These are phyloP conservation scores for Lindgomyces ingoldianus DNA, from an alignment of 495 filamentous ascomycete genomes.

Conservation along the genomic window DNA sequence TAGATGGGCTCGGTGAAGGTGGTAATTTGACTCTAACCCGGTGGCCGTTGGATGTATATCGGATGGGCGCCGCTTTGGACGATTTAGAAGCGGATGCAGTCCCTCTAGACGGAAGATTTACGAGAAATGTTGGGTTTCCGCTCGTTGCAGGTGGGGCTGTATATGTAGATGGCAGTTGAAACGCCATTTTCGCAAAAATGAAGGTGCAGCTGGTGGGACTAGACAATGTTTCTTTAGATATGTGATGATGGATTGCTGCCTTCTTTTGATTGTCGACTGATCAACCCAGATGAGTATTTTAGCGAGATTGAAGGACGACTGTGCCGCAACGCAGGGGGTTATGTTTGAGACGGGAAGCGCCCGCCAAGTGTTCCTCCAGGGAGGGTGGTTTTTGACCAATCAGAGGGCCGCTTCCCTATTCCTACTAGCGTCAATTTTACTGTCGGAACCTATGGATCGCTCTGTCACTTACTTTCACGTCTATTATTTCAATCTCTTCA, in stretches of 20 bases:
- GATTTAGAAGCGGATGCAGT: background rate
- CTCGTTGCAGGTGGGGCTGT: background rate
- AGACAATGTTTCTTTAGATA: background rate
- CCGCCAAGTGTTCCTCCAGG: background rate
- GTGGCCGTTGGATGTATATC: background rate
- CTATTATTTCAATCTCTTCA: background rate
- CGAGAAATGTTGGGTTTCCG: background rate
- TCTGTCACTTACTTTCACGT: no score
- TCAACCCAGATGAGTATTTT: background rate
- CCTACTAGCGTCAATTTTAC: background rate
- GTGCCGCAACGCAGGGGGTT: background rate
- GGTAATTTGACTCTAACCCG: background rate
- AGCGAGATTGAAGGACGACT: background rate
- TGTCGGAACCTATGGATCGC: no score
- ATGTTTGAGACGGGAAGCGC: background rate
- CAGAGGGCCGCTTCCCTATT: background rate
- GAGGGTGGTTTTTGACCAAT: background rate
- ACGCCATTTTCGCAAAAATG: background rate
- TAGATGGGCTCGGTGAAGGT: background rate
- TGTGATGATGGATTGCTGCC: background rate
- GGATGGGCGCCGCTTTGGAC: background rate
- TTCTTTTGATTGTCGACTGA: background rate
- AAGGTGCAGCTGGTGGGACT: background rate
- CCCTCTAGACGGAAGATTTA: background rate
- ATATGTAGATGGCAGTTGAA: background rate